phyloP scores from a whole-genome alignment of 2,329 filamentous ascomycete species.

The Hirsutella thompsonii region DNA sequence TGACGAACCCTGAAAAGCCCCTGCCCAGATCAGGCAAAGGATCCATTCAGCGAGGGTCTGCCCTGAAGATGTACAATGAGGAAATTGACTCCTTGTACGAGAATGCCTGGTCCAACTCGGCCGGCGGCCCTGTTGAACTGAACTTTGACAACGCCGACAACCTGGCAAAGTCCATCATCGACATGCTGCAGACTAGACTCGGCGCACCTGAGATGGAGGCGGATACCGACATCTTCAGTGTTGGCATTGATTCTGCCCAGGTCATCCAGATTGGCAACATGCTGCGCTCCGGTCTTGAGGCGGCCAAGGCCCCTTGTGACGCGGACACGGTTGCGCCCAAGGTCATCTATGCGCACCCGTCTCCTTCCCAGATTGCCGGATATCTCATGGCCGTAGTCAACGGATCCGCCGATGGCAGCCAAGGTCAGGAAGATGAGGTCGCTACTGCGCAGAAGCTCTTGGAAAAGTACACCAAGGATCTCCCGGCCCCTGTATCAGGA shows the following conservation, averaged over 20 bases:
- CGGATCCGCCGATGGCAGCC: neutral
- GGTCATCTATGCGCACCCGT: constrained; percentile 16
- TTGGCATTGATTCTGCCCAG: constrained; percentile 27
- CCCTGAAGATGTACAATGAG: constrained; percentile 26
- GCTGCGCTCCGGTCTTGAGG: constrained; percentile 9
- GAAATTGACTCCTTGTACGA: constrained; percentile 31
- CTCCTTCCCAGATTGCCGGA: constrained; percentile 9
- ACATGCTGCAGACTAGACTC: constrained; percentile 6
- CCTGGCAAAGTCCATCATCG: constrained; percentile 12
- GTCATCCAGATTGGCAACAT: constrained; percentile 14
- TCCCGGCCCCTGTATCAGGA: constrained; percentile 7
- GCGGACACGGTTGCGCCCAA: constrained; percentile 8
- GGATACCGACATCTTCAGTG: constrained; percentile 22
- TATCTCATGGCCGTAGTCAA: constrained; percentile 1
- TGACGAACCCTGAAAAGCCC: constrained; percentile 26
- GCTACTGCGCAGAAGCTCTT: constrained; percentile 8
- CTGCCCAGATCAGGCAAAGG: constrained; percentile 32
- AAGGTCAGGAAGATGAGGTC: neutral
- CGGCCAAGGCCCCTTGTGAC: constrained; percentile 5
- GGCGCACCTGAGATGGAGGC: constrained; percentile 8
- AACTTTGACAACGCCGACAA: constrained; percentile 10
- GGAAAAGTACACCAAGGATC: constrained; percentile 15
- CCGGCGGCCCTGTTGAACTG: constrained; percentile 2
- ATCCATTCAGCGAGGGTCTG: constrained; percentile 25
- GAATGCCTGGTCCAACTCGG: constrained; percentile 6